Conservation (phyloP, 352 stramenopile species). For the Pythium guiyangense region DNA sequence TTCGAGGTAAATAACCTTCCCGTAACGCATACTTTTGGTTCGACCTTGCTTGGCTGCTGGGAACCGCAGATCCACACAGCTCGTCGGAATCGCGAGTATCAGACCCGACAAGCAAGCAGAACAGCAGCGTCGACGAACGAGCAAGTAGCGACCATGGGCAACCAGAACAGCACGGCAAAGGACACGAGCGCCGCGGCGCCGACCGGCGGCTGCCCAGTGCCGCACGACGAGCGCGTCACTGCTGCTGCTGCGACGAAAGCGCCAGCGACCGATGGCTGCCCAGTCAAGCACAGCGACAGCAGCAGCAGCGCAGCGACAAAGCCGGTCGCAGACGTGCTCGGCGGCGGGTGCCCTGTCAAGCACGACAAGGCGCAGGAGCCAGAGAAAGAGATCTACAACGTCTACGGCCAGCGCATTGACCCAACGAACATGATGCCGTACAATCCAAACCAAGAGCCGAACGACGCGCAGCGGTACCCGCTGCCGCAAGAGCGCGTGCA, state of each 20-base stretch:
- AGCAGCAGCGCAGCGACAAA: constrained; percentile 10
- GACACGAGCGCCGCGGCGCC: constrained; percentile 3
- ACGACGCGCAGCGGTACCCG: constrained; percentile 84
- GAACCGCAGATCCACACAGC: neutral
- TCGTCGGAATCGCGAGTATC: constrained; percentile 1
- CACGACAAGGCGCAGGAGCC: constrained; percentile 15
- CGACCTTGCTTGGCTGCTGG: neutral
- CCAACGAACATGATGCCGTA: constrained; percentile 98
- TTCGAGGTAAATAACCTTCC: too few relatives aligned
- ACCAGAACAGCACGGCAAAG: constrained; percentile 48
- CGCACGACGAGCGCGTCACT: constrained; percentile 32
- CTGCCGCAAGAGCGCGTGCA: constrained; percentile 92
- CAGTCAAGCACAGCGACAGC: constrained; percentile 55
- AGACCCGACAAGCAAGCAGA: constrained; percentile 2
- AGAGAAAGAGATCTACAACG: constrained; percentile 91
- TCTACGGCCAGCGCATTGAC: constrained; percentile 96
- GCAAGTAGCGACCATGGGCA: constrained; percentile 40
- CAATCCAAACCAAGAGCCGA: constrained; percentile 94
- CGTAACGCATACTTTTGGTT: neutral
- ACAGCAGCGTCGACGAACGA: constrained; percentile 3
- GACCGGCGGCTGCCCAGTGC: constrained; percentile 37
- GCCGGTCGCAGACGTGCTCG: constrained; percentile 18
- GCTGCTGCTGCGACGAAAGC: neutral
- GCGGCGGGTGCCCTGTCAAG: constrained; percentile 53
- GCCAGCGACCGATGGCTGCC: constrained; percentile 38